A percentile compares a stretch with the other conserved stretches of the same genome.
Evolutionary conservation across 495 filamentous ascomycete species (phyloP).

Genomic region (Lindgomyces ingoldianus): DNA sequence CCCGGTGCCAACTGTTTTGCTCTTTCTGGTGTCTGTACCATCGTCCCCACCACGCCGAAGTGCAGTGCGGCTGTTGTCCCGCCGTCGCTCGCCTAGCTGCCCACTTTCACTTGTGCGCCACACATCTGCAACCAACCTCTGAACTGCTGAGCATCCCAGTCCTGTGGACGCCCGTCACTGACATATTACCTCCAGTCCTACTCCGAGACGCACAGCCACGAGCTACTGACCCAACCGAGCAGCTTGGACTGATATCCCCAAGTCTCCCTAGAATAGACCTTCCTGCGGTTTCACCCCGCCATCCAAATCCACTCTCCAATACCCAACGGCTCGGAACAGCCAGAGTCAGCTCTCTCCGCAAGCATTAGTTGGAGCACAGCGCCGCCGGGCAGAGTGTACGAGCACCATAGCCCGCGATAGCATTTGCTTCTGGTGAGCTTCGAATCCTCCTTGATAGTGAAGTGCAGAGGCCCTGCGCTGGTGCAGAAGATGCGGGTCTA

Average conservation of each 20-base stretch:
- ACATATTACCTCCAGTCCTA: slow-evolving; percentile 19
- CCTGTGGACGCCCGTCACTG: slow-evolving; percentile 23
- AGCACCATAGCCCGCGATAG: slow-evolving; percentile 27
- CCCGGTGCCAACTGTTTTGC: slow-evolving; percentile 21
- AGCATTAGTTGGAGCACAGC: slow-evolving; percentile 23
- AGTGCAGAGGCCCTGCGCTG: background rate
- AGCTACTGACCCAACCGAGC: slow-evolving; percentile 20
- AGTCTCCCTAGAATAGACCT: slow-evolving; percentile 18
- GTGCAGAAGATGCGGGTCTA: slow-evolving; percentile 25
- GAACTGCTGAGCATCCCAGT: slow-evolving; percentile 15
- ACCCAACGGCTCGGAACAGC: slow-evolving; percentile 12
- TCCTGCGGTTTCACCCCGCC: slow-evolving; percentile 5
- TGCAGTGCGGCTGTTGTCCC: slow-evolving; percentile 34
- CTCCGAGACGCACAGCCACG: slow-evolving; percentile 25
- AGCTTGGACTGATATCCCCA: background rate
- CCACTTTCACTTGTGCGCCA: slow-evolving; percentile 32
- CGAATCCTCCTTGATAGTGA: slow-evolving; percentile 5
- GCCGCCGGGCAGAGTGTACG: slow-evolving; percentile 17
- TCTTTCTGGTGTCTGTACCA: slow-evolving; percentile 16
- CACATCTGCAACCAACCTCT: slow-evolving; percentile 31
- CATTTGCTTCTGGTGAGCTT: slow-evolving; percentile 30
- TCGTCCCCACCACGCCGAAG: slow-evolving; percentile 29
- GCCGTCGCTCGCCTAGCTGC: slow-evolving; percentile 25
- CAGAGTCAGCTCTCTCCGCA: slow-evolving; percentile 4
- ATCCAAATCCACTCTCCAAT: slow-evolving; percentile 16